Evolutionary conservation across 192 early-diverging fungal species (phyloP), one percentile per base, ranked within the genome.

Genomic region (Coemansia sp.): DNA sequence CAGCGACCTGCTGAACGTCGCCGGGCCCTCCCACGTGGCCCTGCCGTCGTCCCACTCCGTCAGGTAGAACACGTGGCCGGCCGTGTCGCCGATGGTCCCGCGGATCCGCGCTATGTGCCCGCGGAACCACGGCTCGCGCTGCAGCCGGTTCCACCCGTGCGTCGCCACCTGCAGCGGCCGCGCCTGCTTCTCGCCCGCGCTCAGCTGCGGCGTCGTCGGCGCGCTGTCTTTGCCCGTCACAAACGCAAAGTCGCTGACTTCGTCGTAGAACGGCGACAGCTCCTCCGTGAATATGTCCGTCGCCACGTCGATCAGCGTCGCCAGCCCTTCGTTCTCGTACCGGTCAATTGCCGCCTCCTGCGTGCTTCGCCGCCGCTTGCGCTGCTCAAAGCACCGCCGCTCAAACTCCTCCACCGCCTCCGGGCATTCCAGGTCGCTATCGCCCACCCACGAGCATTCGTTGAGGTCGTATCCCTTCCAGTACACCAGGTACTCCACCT

Each of bases 281-380:
- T n/a, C 36, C 3, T 31, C 17, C 14, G 44, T 19, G 23, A 61
- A 59, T 2, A 56, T 25, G 9, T 53, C 40, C 7, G 35, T n/a
- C 11, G 53, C 73, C 11, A 34, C 66, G 8, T 65, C 67, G 11
- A 76, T 38, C 27, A 76, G 51, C 0, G 67, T 60, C 12, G 63
- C 67, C 3, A 76, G 2, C 3, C 73, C 73, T 20, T 76, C 50
- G 34, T 58, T 56, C 8, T 62, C 58, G 40, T 58, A 76, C 2
- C 25, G 26, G 31, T 75, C 65, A 15, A 68, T 61, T 2, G 12
- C 0, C 28, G 25, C 38, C 2, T 40, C 8, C 9, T 10, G 2
- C 1, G 29, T 2, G 22, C 58, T 47, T 4, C 0, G 14, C 32
- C 15, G 53, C 9, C 44, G 42, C 17, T 48, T 42, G 26, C 70